A percentile compares a stretch with the other conserved stretches of the same genome.
Conservation (phyloP, 2,329 filamentous ascomycete genomes). For the Exophiala viscosa region DNA sequence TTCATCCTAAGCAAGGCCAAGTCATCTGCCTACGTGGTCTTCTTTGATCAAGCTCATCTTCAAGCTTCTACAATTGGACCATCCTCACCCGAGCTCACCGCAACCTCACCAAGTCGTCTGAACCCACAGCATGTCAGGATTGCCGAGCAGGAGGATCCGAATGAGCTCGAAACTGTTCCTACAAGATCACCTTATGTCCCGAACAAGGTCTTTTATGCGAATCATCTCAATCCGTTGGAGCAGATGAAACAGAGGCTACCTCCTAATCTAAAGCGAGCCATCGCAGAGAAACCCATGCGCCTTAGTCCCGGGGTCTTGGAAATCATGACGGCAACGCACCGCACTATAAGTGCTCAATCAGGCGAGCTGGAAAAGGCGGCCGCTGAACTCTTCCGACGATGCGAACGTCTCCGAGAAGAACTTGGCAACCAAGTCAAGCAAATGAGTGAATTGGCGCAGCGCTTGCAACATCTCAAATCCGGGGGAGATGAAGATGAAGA, state of each 20-base stretch:
- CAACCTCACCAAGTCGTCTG: conserved; percentile 9
- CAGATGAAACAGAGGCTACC: conserved; percentile 31
- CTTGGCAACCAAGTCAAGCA: conserved; percentile 46
- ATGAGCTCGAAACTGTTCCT: conserved; percentile 31
- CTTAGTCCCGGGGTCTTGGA: conserved; percentile 48
- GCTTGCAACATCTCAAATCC: conserved; percentile 42
- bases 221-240: conserved; percentile 19
- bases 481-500: conserved; percentile 36
- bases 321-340: conserved; percentile 46
- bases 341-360: conserved; percentile 46
- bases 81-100: conserved; percentile 14
- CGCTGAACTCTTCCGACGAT: conserved; percentile 51
- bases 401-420: conserved; percentile 46
- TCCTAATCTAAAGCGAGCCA: conserved; percentile 41
- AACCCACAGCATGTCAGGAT: conserved; percentile 23
- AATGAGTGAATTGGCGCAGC: conserved; percentile 43
- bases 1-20: conserved; percentile 51
- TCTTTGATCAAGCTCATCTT: conserved; percentile 48
- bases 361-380: conserved; percentile 45
- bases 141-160: neutral
- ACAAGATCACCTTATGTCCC: conserved; percentile 39
- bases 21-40: conserved; percentile 49
- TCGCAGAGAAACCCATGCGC: conserved; percentile 44
- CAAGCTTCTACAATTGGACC: conserved; percentile 7
- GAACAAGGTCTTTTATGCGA: conserved; percentile 23